Base-by-base conservation (phyloP, 2,329 filamentous ascomycete species). In the Trichophyton rubrum region DNA sequence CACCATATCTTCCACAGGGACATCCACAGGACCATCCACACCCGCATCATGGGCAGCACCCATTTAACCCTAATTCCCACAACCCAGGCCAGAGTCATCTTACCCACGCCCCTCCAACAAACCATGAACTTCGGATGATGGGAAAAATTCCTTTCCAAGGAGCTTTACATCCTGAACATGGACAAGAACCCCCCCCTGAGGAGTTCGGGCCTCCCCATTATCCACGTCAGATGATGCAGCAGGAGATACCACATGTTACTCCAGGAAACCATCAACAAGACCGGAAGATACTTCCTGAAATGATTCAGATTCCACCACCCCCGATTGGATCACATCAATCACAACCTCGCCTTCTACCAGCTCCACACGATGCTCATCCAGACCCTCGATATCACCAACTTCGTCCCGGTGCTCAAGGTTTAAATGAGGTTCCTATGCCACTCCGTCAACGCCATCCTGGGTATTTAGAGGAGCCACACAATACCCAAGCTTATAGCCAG, bases 321-420 rank as follows among this genome's bases (percentile, higher is more conserved):
- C 59, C 56, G 2, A 33, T 47, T 24, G 24, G 24, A 30, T 30
- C 40, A 11, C 24, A 33, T 13, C 22, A 43, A 45, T 13, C 56
- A 17, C 40, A 49, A 20, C n/a, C 60, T 15, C 57, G 40, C 30
- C 20, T 43, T n/a, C n/a, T 15, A 24, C 61, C 56, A 20, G 15
- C 47, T 20, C 62, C 43, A 38, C 58, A 53, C 8, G 30, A 57
- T 9, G 11, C n/a, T 15, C 55, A 59, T 61, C 40, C 53, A 20
- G 43, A 24, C 2, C 33, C 58, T 9, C 59, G 49, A 15, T 22
- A 40, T 20, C 43, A 59, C 4, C 56, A 35, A 17, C 35, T 22
- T 24, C 41, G 9, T 15, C 41, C 40, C 30, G 17, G 24, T 47
- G 41, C 24, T 6, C 57, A 59, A 45, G 5, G 17, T 40, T 40